Percentiles rank a stretch among this genome's conserved stretches.
Evolutionary conservation across 2,329 filamentous ascomycete species (phyloP).

Genomic region (Ceratocystis colombiana): DNA sequence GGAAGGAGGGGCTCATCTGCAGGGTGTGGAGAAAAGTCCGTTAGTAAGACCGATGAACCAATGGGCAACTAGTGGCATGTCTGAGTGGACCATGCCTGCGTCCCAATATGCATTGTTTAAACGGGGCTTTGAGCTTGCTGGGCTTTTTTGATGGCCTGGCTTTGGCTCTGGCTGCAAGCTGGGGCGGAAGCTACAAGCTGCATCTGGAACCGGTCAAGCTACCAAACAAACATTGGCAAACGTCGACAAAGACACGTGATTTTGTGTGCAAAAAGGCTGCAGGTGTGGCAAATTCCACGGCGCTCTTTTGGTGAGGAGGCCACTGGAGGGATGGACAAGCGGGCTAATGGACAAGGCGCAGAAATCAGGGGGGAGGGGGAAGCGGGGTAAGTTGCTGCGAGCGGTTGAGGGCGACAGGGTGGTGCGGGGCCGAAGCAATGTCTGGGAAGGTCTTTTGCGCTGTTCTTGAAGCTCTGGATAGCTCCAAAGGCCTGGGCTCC

Average conservation of each 20-base stretch:
- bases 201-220: neutral
- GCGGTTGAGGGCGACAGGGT: conserved; percentile 12
- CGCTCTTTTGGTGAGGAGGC: neutral
- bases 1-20: conserved; percentile 40
- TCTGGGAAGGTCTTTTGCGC: neutral
- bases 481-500: neutral
- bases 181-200: neutral
- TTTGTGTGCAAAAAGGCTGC: conserved; percentile 2
- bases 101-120: conserved; percentile 18
- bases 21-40: conserved; percentile 35
- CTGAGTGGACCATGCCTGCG: conserved; percentile 23
- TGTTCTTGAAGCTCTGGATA: neutral
- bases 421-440: conserved; percentile 4
- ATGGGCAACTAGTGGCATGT: conserved; percentile 28
- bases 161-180: neutral
- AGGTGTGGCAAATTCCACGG: neutral
- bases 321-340: neutral
- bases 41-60: conserved; percentile 33
- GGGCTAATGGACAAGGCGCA: conserved; percentile 1
- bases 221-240: too few species aligned
- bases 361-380: conserved; percentile 15
- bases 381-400: conserved; percentile 20
- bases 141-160: neutral
- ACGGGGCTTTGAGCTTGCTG: neutral
- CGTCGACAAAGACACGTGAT: neutral